Evolutionary conservation across 495 filamentous ascomycete species (phyloP).

Genomic region (Xylaria cubensis): DNA sequence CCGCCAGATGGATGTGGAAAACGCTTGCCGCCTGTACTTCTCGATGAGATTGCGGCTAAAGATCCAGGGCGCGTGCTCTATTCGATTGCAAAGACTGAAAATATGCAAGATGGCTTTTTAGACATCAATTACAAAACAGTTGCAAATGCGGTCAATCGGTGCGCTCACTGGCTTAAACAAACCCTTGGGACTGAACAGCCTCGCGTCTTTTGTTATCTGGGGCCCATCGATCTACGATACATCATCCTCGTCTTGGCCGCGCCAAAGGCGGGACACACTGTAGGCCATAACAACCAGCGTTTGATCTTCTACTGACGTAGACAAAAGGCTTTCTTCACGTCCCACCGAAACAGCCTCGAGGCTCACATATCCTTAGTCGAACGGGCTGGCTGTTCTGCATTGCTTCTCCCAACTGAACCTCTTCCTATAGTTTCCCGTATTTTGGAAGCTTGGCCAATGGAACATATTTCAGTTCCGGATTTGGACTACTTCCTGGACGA

Average conservation of each 20-base stretch:
- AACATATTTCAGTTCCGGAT: background rate
- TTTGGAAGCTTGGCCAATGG: background rate
- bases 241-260: background rate
- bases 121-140: background rate
- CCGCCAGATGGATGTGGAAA: background rate
- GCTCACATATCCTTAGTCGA: background rate
- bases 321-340: background rate
- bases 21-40: background rate
- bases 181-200: background rate
- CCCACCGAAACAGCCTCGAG: background rate
- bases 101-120: background rate
- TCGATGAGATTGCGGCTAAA: background rate
- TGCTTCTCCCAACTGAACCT: background rate
- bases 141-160: background rate
- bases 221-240: constrained; percentile 1
- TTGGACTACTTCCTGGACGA: background rate
- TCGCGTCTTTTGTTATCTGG: constrained; percentile 21
- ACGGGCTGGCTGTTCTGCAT: background rate
- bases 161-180: background rate
- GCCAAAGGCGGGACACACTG: background rate
- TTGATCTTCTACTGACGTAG: background rate
- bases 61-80: background rate
- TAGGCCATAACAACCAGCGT: background rate
- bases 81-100: background rate
- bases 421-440: background rate